Percentiles rank a stretch among this genome's conserved stretches.
These are phyloP conservation scores for Plectranthus barbatus DNA, from an alignment of 257 asterid genomes.

Conservation along the genomic window DNA sequence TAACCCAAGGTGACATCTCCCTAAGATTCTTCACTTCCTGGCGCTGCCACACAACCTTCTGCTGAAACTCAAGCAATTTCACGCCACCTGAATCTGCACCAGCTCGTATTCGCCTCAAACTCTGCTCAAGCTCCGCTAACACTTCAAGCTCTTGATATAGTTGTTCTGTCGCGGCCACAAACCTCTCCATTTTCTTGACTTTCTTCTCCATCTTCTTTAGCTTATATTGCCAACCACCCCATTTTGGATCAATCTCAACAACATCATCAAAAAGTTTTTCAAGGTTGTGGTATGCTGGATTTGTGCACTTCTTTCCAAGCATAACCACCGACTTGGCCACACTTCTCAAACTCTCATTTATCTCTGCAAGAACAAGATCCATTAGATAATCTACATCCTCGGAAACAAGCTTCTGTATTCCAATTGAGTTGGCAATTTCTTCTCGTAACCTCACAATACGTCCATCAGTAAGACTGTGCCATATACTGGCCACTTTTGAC, in stretches of 20 bases:
- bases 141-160: conserved; percentile 75
- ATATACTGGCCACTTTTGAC: conserved; percentile 61
- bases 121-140: conserved; percentile 71
- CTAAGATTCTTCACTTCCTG: conserved; percentile 79
- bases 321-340: conserved; percentile 45
- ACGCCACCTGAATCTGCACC: conserved; percentile 41
- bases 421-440: conserved; percentile 51
- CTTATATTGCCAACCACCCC: conserved; percentile 49
- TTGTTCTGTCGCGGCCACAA: conserved; percentile 61
- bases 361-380: conserved; percentile 69
- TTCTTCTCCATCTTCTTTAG: conserved; percentile 78
- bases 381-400: conserved; percentile 50
- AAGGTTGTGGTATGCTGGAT: conserved; percentile 48
- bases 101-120: conserved; percentile 48
- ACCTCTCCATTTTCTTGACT: conserved; percentile 82
- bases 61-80: conserved; percentile 67
- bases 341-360: conserved; percentile 43
- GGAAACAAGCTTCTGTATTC: conserved; percentile 62
- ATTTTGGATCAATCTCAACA: conserved; percentile 41
- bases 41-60: conserved; percentile 73
- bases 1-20: conserved; percentile 79
- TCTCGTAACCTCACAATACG: conserved; percentile 51
- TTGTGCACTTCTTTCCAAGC: conserved; percentile 64
- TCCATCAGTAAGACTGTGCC: conserved; percentile 59
- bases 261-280: conserved; percentile 44